Evolutionary conservation across 192 early-diverging fungal species (phyloP), one percentile per base, ranked within the genome.

Genomic region (Entomortierella beljakovae): DNA sequence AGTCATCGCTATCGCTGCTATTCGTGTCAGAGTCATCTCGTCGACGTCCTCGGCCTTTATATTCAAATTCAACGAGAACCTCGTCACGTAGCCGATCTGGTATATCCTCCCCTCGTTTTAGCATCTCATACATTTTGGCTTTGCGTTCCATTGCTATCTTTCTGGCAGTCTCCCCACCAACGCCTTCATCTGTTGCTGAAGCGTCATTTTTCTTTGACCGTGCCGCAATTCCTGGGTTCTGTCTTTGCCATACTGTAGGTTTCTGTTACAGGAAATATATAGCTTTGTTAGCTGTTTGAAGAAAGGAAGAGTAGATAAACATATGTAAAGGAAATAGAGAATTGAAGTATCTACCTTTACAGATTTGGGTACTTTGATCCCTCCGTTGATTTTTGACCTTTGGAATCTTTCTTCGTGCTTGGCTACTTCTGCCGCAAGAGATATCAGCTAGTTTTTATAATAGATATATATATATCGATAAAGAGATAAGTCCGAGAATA

Each of bases 41-140:
- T 32, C 42, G 43, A n/a, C 57, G 55, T 38, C 31, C 38, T 20
- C 73, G 64, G 16, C 59, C 64, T 34, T 86, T 88, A 34, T 81
- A 62, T 33, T 91, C 80, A 73, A 91, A 91, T 37, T 92, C 91
- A 3, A 92, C 85, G 31, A 92, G 58, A 9, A 84, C 23, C 13
- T 83, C 81, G 37, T 85, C 84, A 7, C 86, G 75, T 20, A 85
- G 43, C 0, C 58, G 68, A 20, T 89, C 81, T 8, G 77, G 68
- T 2, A 79, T 66, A 20, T 69, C 79, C 28, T 84, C 80, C 9
- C 71, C 71, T 29, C 61, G 59, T 51, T 80, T 65, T 34, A 90
- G 29, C 56, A 72, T 52, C n/a, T 90, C 89, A 58, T 92, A 92
- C 34, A 90, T 63, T 38, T 80, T 80, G n/a, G 90, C 81, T 49